Percentiles rank a stretch among this genome's conserved stretches.
These are phyloP conservation scores for Mycotypha africana DNA, from an alignment of 371 early-diverging fungal genomes.

Conservation along the genomic window DNA sequence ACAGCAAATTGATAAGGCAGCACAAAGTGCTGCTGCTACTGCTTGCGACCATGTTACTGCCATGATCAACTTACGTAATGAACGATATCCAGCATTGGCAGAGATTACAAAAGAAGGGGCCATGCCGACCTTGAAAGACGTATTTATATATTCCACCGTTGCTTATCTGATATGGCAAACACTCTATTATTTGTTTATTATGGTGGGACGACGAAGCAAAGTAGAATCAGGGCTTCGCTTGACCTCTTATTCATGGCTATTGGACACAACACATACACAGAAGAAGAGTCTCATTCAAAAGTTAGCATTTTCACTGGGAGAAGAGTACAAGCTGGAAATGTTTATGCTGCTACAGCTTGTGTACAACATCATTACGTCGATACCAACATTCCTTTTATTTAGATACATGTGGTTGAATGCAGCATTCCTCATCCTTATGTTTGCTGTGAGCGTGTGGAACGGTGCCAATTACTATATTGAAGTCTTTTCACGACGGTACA, in stretches of 20 bases:
- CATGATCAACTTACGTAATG: slow-evolving; percentile 13
- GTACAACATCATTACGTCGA: slow-evolving; percentile 48
- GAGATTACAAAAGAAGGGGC: not conserved
- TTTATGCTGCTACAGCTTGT: slow-evolving; percentile 64
- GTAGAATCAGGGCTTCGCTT: slow-evolving; percentile 56
- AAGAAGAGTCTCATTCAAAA: slow-evolving; percentile 43
- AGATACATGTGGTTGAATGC: slow-evolving; percentile 53
- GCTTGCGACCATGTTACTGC: slow-evolving; percentile 3
- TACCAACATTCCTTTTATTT: slow-evolving; percentile 41
- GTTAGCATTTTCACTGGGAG: slow-evolving; percentile 45
- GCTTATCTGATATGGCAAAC: slow-evolving; percentile 67
- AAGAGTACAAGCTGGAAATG: slow-evolving; percentile 50
- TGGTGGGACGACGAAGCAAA: slow-evolving; percentile 55
- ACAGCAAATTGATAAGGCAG: too few species aligned
- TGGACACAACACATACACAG: slow-evolving; percentile 45
- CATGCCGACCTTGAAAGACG: slow-evolving; percentile 22
- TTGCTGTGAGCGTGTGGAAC: slow-evolving; percentile 63
- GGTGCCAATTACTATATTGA: slow-evolving; percentile 74
- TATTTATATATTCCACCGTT: slow-evolving; percentile 42
- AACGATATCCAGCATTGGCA: slow-evolving; percentile 42
- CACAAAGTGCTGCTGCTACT: slow-evolving; percentile 15
- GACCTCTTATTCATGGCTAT: slow-evolving; percentile 66
- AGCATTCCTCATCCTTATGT: slow-evolving; percentile 47
- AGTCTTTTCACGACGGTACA: slow-evolving; percentile 61
- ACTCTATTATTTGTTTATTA: slow-evolving; percentile 60